Base-by-base conservation (phyloP, 2,329 filamentous ascomycete species). In the Parastagonospora nodorum region DNA sequence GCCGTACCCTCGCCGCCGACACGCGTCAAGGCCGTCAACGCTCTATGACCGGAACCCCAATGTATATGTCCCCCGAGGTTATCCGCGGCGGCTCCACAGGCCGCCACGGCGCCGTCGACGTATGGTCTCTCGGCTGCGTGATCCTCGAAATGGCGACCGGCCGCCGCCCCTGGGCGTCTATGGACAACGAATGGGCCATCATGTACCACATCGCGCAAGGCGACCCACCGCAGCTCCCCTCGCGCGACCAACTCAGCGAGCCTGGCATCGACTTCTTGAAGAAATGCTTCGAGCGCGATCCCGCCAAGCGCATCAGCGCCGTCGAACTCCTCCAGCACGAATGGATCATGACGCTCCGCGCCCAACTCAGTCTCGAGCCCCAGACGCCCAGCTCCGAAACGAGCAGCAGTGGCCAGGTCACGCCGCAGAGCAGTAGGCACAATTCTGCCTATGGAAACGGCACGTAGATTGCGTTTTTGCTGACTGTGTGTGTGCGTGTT, bases 131-230 rank as follows among this genome's bases (percentile, higher is more conserved):
- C 2, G 93, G 94, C 46, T 99, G 94, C 70, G 94, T 99, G 32
- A 90, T 99, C 59, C 84, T 97, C 36, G 94, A 99, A 75, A 97
- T 99, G 93, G 91, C 91, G 3, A 99, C 94, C 0, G 94, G 94
- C 15, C 85, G 92, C 55, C 86, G 93, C 12, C 94, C 94, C 1
- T 99, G 94, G 94, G 91, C 92, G 24, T 91, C 88, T 58, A 85
- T 97, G 40, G 94, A 99, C 78, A 99, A 99, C 71, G 94, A 99
- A 75, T 99, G 92, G 92, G 94, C 94, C 36, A 97, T 99, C 77
- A 99, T 99, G 94, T 99, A 97, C 82, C 97, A 97, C 78, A 99
- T 99, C 68, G 94, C 94, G 1, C 93, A 96, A 71, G 94, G 94
- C 58, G 96, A 97, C 65, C 89, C 92, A 42, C 94, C 94, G 5